These are phyloP conservation scores for Ogataea chonburiensis DNA, from an alignment of 805 yeast genomes.

Conservation along the genomic window DNA sequence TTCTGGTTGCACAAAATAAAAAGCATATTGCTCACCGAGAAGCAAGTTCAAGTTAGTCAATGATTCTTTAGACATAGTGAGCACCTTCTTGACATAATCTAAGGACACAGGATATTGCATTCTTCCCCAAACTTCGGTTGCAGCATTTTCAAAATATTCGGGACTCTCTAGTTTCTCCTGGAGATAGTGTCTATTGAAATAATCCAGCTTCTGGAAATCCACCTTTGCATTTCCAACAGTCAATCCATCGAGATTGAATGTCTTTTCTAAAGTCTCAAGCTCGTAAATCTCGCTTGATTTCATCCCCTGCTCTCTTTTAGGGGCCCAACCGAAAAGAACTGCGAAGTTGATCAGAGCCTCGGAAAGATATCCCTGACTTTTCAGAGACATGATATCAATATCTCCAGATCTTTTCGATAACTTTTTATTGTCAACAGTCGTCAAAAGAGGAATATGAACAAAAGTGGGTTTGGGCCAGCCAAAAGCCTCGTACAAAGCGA, in stretches of 20 bases:
- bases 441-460: conserved; percentile 87
- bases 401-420: conserved; percentile 86
- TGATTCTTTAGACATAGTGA: conserved; percentile 47
- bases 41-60: conserved; percentile 57
- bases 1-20: conserved; percentile 43
- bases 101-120: conserved; percentile 19
- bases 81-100: conserved; percentile 39
- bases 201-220: conserved; percentile 69
- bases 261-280: conserved; percentile 48
- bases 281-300: conserved; percentile 51
- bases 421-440: conserved; percentile 70
- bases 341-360: conserved; percentile 87
- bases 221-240: conserved; percentile 96
- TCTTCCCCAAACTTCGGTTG: conserved; percentile 31
- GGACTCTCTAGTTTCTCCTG: conserved; percentile 41
- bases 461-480: conserved; percentile 82
- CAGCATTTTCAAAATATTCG: conserved; percentile 35
- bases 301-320: conserved; percentile 54
- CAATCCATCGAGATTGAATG: conserved; percentile 66
- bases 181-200: conserved; percentile 74
- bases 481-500: conserved; percentile 81
- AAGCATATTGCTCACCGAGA: conserved; percentile 40
- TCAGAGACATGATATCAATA: conserved; percentile 61
- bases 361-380: conserved; percentile 66
- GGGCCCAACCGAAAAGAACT: conserved; percentile 94